Conservation (phyloP, 768 basidiomycete species). For the Russula dissimulans region DNA sequence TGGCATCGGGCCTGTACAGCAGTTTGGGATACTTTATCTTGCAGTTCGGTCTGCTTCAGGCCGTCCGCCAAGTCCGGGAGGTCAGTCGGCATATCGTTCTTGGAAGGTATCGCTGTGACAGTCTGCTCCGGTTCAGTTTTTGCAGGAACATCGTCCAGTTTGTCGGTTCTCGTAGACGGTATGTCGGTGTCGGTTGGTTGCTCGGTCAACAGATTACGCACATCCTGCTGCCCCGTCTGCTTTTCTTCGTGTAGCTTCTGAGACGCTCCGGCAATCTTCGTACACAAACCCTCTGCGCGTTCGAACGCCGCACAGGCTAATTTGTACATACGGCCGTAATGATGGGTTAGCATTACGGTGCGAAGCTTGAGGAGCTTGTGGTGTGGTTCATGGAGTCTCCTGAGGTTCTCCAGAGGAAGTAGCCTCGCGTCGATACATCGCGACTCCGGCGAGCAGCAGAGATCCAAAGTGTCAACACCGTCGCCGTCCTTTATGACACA, state of each 20-base stretch:
- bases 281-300: neutral
- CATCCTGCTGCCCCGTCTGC: neutral
- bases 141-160: neutral
- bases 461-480: no score
- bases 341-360: constrained; percentile 9
- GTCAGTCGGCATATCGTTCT: neutral
- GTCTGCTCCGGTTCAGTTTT: neutral
- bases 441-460: neutral
- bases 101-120: neutral
- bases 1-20: neutral
- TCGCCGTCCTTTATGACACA: constrained; percentile 17
- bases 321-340: neutral
- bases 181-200: neutral
- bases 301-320: neutral
- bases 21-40: no score
- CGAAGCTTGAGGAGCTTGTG: constrained; percentile 27
- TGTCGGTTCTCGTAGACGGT: neutral
- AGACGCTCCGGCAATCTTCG: neutral
- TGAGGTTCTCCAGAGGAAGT: constrained; percentile 14
- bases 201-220: neutral
- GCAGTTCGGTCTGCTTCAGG: no score
- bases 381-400: constrained; percentile 22
- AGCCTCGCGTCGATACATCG: constrained; percentile 20
- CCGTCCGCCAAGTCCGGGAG: no score
- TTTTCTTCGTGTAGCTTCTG: neutral